Base-by-base conservation (phyloP, 2,329 filamentous ascomycete genomes). In the Aspergillus sp. region DNA sequence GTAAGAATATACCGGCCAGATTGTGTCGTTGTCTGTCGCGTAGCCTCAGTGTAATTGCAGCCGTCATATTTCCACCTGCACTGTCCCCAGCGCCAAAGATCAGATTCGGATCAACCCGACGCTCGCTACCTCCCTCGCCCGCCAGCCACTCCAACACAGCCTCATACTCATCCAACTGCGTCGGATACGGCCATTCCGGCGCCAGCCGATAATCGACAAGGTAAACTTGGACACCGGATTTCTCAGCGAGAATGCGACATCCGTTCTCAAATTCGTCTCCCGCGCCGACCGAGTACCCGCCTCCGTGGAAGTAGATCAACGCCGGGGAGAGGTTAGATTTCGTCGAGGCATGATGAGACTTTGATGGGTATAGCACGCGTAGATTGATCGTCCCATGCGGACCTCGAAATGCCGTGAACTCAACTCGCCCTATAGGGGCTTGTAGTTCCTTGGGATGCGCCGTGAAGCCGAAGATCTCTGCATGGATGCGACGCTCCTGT, bases 261-360 rank as follows among this genome's bases (percentile, higher is more conserved):
- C 75, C 73, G 38, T 78, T 75, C 59, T 79, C 74, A 54, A 77
- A 78, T 49, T 79, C 75, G 49, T 79, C 72, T 8, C 77, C 72
- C n/a, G 67, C 69, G 15, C 76, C 76, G 28, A 78, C 70, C 1
- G 75, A 77, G 63, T 76, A 79, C 1, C 76, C 75, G 8, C 75
- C 76, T 9, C 76, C 73, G 57, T 79, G 77, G 58, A 79, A 74
- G 61, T 78, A 77, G 4, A 78, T 71, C 15, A 77, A 62, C 3
- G 72, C 74, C 31, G 70, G 57, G 15, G 31, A 30, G 15, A 57
- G 45, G 8, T 11, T 7, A 4, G 31, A 11, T 38, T 38, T 19
- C 2, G 5, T 64, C 30, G 61, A 62, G 54, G 71, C 54, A 63
- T 61, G 61, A 38, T 28, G 54, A 60, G 28, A 56, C 46, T 22